Percentiles rank a stretch among this genome's conserved stretches.
Conservation (phyloP, 2,329 filamentous ascomycete species). For the Hypoxylon sp. region DNA sequence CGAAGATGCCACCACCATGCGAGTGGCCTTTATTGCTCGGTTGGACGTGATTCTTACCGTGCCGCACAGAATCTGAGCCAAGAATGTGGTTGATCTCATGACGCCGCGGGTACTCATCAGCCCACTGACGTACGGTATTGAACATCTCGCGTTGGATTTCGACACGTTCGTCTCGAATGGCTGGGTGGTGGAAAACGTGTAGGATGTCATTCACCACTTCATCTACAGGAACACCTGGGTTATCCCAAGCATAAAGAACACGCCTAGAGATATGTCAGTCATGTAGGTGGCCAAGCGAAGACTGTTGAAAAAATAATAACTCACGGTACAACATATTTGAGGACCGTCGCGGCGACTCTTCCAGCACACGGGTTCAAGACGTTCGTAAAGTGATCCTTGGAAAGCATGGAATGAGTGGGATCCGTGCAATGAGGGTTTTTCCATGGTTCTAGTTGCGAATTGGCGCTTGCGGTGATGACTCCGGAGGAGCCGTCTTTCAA, state of each 20-base stretch:
- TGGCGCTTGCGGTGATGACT: slow-evolving; percentile 76
- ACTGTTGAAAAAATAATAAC: slow-evolving; percentile 48
- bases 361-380: slow-evolving; percentile 83
- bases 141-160: slow-evolving; percentile 94
- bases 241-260: slow-evolving; percentile 93
- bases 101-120: slow-evolving; percentile 76
- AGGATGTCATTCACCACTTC: slow-evolving; percentile 87
- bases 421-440: slow-evolving; percentile 81
- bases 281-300: not conserved
- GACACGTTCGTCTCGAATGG: slow-evolving; percentile 78
- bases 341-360: slow-evolving; percentile 78
- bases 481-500: slow-evolving; percentile 88
- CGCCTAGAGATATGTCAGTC: slow-evolving; percentile 65
- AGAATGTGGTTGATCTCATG: slow-evolving; percentile 81
- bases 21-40: slow-evolving; percentile 59
- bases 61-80: slow-evolving; percentile 84
- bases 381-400: slow-evolving; percentile 88
- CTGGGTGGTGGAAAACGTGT: slow-evolving; percentile 91
- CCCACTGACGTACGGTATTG: slow-evolving; percentile 86
- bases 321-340: slow-evolving; percentile 88
- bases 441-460: slow-evolving; percentile 85
- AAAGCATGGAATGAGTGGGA: slow-evolving; percentile 85
- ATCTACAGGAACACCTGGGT: slow-evolving; percentile 84
- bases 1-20: slow-evolving; percentile 58
- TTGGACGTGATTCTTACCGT: slow-evolving; percentile 83